Conservation (phyloP, 2,329 filamentous ascomycete genomes). For the Colletotrichum lini region DNA sequence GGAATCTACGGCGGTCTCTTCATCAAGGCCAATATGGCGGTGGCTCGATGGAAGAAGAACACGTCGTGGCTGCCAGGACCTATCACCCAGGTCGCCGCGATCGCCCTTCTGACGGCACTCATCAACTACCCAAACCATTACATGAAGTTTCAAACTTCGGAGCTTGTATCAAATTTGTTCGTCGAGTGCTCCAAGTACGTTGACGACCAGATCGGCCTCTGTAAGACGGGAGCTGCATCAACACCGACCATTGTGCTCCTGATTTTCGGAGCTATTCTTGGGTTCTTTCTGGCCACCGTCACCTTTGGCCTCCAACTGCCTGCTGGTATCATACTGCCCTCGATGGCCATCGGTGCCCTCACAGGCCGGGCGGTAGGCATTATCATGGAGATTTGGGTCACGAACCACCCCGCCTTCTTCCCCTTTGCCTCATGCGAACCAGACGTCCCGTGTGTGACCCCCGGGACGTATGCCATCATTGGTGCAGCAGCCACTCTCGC, state of each 20-base stretch:
- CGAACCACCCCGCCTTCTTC: conserved; percentile 81
- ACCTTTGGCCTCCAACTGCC: conserved; percentile 97
- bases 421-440: conserved; percentile 86
- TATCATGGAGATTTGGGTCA: conserved; percentile 89
- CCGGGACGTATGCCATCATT: conserved; percentile 96
- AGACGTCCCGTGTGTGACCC: conserved; percentile 89
- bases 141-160: conserved; percentile 92
- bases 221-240: conserved; percentile 87
- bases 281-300: conserved; percentile 86
- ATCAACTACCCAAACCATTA: conserved; percentile 97
- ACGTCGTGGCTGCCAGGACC: conserved; percentile 77
- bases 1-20: conserved; percentile 96
- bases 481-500: conserved; percentile 95
- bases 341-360: conserved; percentile 94
- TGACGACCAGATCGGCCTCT: conserved; percentile 91
- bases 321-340: conserved; percentile 94
- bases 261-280: conserved; percentile 84
- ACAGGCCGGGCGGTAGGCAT: conserved; percentile 92
- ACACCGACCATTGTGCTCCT: conserved; percentile 87
- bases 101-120: conserved; percentile 86
- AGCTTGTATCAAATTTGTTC: conserved; percentile 93
- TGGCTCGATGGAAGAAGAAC: conserved; percentile 85
- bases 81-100: conserved; percentile 82
- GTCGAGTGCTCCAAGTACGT: conserved; percentile 87
- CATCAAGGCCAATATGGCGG: conserved; percentile 92